These are phyloP conservation scores for Candida schatavii DNA, from an alignment of 805 yeast species.

Conservation along the genomic window DNA sequence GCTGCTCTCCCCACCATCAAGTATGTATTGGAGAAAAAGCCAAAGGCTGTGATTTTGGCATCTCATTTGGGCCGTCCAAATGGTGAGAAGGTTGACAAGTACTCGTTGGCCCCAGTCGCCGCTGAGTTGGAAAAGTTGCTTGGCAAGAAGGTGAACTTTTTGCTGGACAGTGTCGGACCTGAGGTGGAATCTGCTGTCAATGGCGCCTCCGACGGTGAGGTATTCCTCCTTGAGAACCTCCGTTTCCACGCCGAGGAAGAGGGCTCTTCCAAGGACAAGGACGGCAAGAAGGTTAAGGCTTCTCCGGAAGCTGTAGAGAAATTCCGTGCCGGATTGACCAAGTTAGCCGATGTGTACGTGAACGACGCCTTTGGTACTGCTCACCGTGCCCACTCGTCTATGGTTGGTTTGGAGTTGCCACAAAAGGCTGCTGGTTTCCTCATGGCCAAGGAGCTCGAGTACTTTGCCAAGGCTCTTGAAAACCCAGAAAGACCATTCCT, in stretches of 20 bases:
- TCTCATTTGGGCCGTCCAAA: conserved; percentile 99
- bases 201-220: conserved; percentile 72
- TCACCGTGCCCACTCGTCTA: conserved; percentile 99
- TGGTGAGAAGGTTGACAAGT: conserved; percentile 83
- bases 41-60: conserved; percentile 88
- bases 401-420: conserved; percentile 95
- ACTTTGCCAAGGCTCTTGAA: conserved; percentile 98
- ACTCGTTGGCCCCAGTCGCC: conserved; percentile 91
- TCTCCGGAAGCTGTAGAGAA: conserved; percentile 75
- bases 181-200: conserved; percentile 82
- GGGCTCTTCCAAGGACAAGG: conserved; percentile 82
- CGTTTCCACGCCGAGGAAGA: conserved; percentile 98
- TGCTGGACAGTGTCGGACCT: conserved; percentile 87
- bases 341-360: conserved; percentile 94
- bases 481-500: conserved; percentile 97
- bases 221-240: conserved; percentile 92
- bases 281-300: conserved; percentile 94
- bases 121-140: conserved; percentile 80
- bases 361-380: conserved; percentile 99
- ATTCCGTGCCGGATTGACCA: conserved; percentile 87
- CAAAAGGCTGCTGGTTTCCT: conserved; percentile 99
- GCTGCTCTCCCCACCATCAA: conserved; percentile 99
- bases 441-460: conserved; percentile 94
- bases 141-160: conserved; percentile 69
- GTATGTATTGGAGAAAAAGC: conserved; percentile 87